These are phyloP conservation scores for Penicillium roqueforti DNA, from an alignment of 495 filamentous ascomycete genomes.

Conservation along the genomic window DNA sequence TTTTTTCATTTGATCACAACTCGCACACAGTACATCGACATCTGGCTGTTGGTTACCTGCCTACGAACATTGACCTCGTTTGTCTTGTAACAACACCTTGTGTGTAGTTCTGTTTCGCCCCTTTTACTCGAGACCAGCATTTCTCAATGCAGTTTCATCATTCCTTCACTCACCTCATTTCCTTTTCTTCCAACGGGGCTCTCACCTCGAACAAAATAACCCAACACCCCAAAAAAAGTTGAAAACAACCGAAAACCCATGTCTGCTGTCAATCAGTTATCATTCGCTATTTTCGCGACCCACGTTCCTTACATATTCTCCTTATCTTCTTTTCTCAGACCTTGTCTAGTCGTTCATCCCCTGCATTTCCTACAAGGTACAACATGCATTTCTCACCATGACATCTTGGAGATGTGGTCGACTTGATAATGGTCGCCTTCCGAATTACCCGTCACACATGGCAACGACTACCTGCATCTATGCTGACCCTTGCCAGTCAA, in stretches of 20 bases:
- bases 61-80: slow-evolving; percentile 2
- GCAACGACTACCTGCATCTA: slow-evolving; percentile 11
- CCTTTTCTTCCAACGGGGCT: slow-evolving; percentile 10
- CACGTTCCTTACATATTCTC: slow-evolving; percentile 18
- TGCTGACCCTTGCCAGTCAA: not conserved
- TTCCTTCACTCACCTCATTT: slow-evolving; percentile 18
- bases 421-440: slow-evolving; percentile 3
- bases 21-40: not conserved
- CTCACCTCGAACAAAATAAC: slow-evolving; percentile 10
- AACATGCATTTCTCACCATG: not conserved
- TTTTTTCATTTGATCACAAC: slow-evolving; percentile 8
- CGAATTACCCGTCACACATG: slow-evolving; percentile 6
- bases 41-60: not conserved
- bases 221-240: slow-evolving; percentile 21
- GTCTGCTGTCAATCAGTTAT: slow-evolving; percentile 1
- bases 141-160: slow-evolving; percentile 13
- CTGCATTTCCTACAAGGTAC: not conserved
- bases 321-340: slow-evolving; percentile 18
- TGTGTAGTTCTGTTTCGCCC: slow-evolving; percentile 2
- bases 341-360: slow-evolving; percentile 10
- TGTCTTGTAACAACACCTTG: not conserved
- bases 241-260: slow-evolving; percentile 11
- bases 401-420: not conserved
- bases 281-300: slow-evolving; percentile 14
- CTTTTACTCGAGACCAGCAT: slow-evolving; percentile 3